Base-by-base conservation (phyloP, 257 asterid genomes). In the Phtheirospermum japonicum region DNA sequence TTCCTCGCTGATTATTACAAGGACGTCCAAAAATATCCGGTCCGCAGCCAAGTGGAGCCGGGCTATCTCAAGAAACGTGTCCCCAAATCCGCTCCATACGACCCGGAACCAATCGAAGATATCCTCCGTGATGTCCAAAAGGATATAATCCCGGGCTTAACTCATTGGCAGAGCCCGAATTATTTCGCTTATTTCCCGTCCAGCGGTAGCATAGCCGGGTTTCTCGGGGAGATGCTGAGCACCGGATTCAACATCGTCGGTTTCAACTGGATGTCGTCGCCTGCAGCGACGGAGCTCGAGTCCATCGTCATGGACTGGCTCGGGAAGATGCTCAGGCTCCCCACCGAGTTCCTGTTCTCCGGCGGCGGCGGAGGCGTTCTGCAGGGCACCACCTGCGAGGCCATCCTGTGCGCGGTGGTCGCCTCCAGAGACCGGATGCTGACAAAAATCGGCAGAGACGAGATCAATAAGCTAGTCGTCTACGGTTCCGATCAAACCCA, bases 401-500 rank as follows among this genome's bases (percentile, higher is more conserved):
- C n/a, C n/a, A n/a, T n/a, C n/a, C n/a, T n/a, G n/a, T n/a, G n/a
- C n/a, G n/a, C n/a, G n/a, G n/a, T n/a, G n/a, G n/a, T n/a, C n/a
- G n/a, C n/a, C n/a, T n/a, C n/a, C n/a, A n/a, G n/a, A n/a, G n/a
- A n/a, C n/a, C n/a, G n/a, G n/a, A n/a, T n/a, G n/a, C n/a, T n/a
- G n/a, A n/a, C n/a, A n/a, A n/a, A n/a, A n/a, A n/a, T n/a, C n/a
- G n/a, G n/a, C n/a, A n/a, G n/a, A n/a, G n/a, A n/a, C n/a, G n/a
- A n/a, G n/a, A n/a, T n/a, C n/a, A n/a, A n/a, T 57, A 83, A 77
- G 59, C 63, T 85, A 7, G 91, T 83, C 4, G 89, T 85, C 0
- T 85, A 87, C 65, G 83, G 84, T 2, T 87, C 94, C 18, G 96
- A 85, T 42, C 96, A 87, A 56, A 87, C 96, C 7, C 96, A 87